These are phyloP conservation scores for Epichloe sp. DNA, from an alignment of 2,329 filamentous ascomycete genomes.

Conservation along the genomic window DNA sequence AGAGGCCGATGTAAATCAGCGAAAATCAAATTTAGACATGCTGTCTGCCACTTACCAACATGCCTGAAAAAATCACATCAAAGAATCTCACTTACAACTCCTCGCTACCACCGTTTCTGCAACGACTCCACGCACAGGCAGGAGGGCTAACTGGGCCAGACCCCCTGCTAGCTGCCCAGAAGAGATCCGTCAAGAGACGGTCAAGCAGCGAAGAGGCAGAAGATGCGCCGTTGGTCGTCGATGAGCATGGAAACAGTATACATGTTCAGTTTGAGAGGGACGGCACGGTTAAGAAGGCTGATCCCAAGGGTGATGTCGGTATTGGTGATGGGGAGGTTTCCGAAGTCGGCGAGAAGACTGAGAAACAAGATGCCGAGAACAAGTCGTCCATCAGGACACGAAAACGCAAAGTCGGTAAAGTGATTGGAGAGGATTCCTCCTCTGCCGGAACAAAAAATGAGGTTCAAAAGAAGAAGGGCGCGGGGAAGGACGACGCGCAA, in stretches of 20 bases:
- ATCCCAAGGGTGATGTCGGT: conserved; percentile 11
- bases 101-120: conserved; percentile 47
- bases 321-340: conserved; percentile 11
- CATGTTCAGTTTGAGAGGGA: conserved; percentile 29
- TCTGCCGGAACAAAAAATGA: conserved; percentile 10
- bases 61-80: conserved; percentile 50
- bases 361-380: conserved; percentile 12
- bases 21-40: not conserved
- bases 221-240: conserved; percentile 61
- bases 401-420: conserved; percentile 39
- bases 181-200: conserved; percentile 38
- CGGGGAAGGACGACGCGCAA: conserved; percentile 10
- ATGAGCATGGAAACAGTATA: conserved; percentile 57
- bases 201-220: conserved; percentile 59
- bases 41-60: conserved; percentile 13
- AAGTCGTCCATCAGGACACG: conserved; percentile 24
- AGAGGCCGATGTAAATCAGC: no score
- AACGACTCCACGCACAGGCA: conserved; percentile 39
- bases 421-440: conserved; percentile 22
- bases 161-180: conserved; percentile 32
- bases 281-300: conserved; percentile 25
- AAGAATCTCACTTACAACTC: conserved; percentile 57
- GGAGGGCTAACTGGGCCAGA: conserved; percentile 37
- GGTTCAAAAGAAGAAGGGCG: conserved; percentile 6
- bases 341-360: conserved; percentile 20